Evolutionary conservation across 139 green algal genomes (phyloP).

Genomic region (Yamagishiella unicocca): DNA sequence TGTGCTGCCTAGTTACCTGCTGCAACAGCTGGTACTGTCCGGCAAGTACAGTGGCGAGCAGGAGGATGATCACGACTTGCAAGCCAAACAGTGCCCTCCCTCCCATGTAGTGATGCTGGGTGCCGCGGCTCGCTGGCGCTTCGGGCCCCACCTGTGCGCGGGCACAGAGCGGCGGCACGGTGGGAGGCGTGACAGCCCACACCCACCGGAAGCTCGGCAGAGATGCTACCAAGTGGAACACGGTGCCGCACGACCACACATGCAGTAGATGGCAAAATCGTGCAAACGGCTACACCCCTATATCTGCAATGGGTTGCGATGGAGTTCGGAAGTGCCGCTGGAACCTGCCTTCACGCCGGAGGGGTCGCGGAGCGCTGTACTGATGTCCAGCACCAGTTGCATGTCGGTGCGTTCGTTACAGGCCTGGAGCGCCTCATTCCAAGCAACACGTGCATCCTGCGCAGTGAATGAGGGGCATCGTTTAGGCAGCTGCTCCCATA

Average conservation of each 20-base stretch:
- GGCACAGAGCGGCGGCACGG: constrained; percentile 35
- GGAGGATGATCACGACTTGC: constrained; percentile 30
- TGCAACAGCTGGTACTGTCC: constrained; percentile 42
- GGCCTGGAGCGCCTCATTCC: constrained; percentile 23
- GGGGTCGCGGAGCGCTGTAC: constrained; percentile 28
- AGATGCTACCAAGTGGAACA: too few relatives aligned
- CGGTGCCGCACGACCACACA: too few relatives aligned
- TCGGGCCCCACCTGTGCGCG: constrained; percentile 26
- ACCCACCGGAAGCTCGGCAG: neutral
- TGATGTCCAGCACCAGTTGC: constrained; percentile 47
- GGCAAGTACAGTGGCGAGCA: constrained; percentile 19
- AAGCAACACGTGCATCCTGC: constrained; percentile 49
- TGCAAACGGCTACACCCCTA: too few relatives aligned
- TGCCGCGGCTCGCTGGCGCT: neutral
- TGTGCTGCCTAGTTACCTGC: constrained; percentile 29
- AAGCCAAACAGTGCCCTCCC: constrained; percentile 38
- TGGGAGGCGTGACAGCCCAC: neutral
- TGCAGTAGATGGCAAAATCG: too few relatives aligned
- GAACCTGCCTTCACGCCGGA: constrained; percentile 27
- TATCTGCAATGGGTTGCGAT: too few relatives aligned
- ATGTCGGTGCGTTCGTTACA: constrained; percentile 15
- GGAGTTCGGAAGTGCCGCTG: too few relatives aligned
- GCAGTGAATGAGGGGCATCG: neutral
- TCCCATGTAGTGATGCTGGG: neutral
- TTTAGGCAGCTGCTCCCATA: too few relatives aligned